These are phyloP conservation scores for Arthrobotrys musiformis DNA, from an alignment of 2,329 filamentous ascomycete genomes.

Conservation along the genomic window DNA sequence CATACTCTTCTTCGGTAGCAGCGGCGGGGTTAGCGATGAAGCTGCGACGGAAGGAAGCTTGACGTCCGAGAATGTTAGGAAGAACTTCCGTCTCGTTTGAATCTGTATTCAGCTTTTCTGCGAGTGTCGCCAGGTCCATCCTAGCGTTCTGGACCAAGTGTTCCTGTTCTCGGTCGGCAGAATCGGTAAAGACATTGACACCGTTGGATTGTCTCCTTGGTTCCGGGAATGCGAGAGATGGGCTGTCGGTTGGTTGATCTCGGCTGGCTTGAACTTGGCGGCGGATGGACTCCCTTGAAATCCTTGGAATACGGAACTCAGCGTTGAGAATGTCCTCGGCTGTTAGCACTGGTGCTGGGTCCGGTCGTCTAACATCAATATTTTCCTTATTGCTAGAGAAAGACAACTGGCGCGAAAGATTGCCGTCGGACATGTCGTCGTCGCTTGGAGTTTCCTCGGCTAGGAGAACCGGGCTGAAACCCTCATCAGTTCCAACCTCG, in stretches of 20 bases:
- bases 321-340: conserved; percentile 58
- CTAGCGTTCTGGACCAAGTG: background rate
- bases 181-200: conserved; percentile 24
- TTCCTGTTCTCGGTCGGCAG: conserved; percentile 10
- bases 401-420: conserved; percentile 46
- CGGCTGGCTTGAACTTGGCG: conserved; percentile 79
- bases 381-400: conserved; percentile 56
- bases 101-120: conserved; percentile 46
- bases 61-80: conserved; percentile 48
- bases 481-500: conserved; percentile 54
- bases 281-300: conserved; percentile 93
- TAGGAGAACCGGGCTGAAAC: conserved; percentile 57
- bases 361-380: conserved; percentile 50
- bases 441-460: conserved; percentile 59
- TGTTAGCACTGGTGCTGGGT: conserved; percentile 8
- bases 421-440: conserved; percentile 57
- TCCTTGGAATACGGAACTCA: conserved; percentile 68
- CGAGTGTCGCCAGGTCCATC: conserved; percentile 46
- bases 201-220: conserved; percentile 48
- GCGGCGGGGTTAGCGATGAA: conserved; percentile 41
- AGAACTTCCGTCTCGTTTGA: conserved; percentile 40
- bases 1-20: conserved; percentile 71
- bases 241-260: conserved; percentile 66
- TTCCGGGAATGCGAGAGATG: conserved; percentile 30
- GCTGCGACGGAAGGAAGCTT: conserved; percentile 46